Conservation (phyloP, 768 basidiomycete species). For the Russula olivacea region DNA sequence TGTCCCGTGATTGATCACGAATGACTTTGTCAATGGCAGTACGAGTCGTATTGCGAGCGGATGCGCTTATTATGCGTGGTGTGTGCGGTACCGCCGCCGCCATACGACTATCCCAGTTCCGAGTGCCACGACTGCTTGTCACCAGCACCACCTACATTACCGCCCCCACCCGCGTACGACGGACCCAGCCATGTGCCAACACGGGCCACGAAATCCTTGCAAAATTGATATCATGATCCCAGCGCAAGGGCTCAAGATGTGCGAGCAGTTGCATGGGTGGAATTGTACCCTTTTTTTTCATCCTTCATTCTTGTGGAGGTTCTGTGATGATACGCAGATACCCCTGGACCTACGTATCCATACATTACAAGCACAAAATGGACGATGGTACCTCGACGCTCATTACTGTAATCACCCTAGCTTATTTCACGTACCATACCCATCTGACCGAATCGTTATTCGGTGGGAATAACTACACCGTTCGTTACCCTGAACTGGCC, state of each 20-base stretch:
- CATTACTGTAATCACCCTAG: neutral
- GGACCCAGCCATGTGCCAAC: neutral
- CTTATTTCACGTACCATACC: neutral
- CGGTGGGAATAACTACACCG: neutral
- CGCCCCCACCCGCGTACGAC: conserved; percentile 1
- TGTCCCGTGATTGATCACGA: too few relatives aligned
- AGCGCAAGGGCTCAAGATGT: neutral
- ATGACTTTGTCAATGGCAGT: neutral
- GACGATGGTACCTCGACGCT: neutral
- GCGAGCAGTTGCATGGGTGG: neutral
- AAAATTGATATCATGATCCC: neutral
- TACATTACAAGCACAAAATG: neutral
- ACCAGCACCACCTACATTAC: neutral
- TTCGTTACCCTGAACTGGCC: neutral
- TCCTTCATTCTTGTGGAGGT: neutral
- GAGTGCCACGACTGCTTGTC: neutral
- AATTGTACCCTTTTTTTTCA: neutral
- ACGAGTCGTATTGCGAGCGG: conserved; percentile 8
- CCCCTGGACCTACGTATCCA: neutral
- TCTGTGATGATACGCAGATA: neutral
- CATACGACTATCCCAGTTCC: neutral
- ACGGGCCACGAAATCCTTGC: neutral
- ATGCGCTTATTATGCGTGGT: conserved; percentile 7
- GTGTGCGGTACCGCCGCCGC: conserved; percentile 10
- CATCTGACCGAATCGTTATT: neutral